Evolutionary conservation across 192 early-diverging fungal species (phyloP).

Genomic region (Umbelopsis sp.): DNA sequence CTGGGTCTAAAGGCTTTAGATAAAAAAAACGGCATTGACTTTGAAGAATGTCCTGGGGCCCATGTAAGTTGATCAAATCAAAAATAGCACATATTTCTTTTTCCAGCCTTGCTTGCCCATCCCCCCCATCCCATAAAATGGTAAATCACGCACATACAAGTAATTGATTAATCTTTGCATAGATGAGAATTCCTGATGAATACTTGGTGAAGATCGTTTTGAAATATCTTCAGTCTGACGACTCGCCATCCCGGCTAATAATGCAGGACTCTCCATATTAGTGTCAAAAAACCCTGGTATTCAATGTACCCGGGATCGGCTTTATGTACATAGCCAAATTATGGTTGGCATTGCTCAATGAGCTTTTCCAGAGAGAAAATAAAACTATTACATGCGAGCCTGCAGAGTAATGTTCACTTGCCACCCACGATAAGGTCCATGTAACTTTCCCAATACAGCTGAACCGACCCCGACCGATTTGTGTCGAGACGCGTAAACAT

Average conservation of each 20-base stretch:
- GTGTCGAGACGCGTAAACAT: not conserved
- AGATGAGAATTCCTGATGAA: conserved; percentile 1
- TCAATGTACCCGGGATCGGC: no score
- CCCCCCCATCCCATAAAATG: not conserved
- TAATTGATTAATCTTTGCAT: no score
- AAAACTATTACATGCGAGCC: not conserved
- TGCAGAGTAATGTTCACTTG: not conserved
- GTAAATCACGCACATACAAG: no score
- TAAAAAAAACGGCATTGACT: conserved; percentile 45
- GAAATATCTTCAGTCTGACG: not conserved
- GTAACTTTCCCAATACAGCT: conserved; percentile 16
- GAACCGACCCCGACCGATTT: not conserved
- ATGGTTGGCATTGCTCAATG: not conserved
- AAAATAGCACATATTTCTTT: not conserved
- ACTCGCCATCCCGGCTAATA: not conserved
- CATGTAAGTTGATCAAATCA: conserved; percentile 49
- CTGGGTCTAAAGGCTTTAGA: conserved; percentile 65
- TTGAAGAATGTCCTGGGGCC: conserved; percentile 49
- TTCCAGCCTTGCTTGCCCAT: not conserved
- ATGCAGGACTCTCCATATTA: not conserved
- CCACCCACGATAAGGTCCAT: conserved; percentile 12
- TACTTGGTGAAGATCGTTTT: not conserved
- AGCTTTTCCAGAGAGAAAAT: no score
- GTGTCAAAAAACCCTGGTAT: no score
- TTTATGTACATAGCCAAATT: conserved; percentile 1